These are phyloP conservation scores for Geranium rotundifolium DNA, from an alignment of 345 rosid genomes.

Conservation along the genomic window DNA sequence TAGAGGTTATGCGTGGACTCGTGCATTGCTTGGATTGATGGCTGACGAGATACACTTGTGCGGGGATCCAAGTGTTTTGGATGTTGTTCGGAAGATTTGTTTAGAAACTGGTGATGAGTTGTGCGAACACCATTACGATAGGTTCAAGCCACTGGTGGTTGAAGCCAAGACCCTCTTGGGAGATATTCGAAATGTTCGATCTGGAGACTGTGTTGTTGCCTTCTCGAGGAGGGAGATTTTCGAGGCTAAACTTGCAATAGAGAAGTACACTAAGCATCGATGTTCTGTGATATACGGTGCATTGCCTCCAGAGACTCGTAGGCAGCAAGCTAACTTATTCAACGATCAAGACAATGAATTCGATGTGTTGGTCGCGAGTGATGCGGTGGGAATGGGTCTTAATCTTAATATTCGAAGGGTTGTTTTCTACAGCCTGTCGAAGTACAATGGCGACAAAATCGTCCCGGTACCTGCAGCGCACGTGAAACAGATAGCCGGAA, in stretches of 20 bases:
- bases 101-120: constrained; percentile 83
- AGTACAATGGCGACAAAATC: constrained; percentile 75
- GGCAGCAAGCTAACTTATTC: constrained; percentile 86
- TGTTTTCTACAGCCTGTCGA: constrained; percentile 58
- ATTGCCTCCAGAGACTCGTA: constrained; percentile 87
- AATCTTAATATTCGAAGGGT: constrained; percentile 90
- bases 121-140: constrained; percentile 62
- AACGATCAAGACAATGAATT: constrained; percentile 78
- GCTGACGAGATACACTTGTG: constrained; percentile 95
- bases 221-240: constrained; percentile 93
- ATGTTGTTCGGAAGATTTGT: constrained; percentile 69
- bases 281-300: constrained; percentile 97
- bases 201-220: constrained; percentile 91
- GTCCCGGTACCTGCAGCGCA: constrained; percentile 81
- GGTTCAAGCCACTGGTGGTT: constrained; percentile 81
- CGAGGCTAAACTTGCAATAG: constrained; percentile 82
- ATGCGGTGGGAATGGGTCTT: constrained; percentile 96
- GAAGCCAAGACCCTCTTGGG: constrained; percentile 82
- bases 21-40: constrained; percentile 83
- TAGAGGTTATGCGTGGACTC: constrained; percentile 89
- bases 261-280: constrained; percentile 66
- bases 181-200: constrained; percentile 55
- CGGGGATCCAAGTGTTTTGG: constrained; percentile 88
- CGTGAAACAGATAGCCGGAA: constrained; percentile 92
- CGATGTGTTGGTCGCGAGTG: constrained; percentile 94